phyloP scores from a whole-genome alignment of 441 rosid genomes.

The Euphorbia schlechtendalii region DNA sequence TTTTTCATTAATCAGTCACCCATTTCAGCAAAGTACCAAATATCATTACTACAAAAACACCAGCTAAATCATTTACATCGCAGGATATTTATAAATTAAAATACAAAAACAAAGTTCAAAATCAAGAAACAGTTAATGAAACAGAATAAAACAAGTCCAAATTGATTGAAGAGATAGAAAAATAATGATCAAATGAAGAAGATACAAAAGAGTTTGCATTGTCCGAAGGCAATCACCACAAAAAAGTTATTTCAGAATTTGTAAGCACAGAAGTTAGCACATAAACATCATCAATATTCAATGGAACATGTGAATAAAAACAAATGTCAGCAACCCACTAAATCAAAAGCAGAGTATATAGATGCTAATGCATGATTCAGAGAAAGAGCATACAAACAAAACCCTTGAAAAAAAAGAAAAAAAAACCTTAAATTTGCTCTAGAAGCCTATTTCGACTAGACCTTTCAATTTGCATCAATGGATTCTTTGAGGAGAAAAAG shows the following conservation, averaged over 20 bases:
- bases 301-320: no score
- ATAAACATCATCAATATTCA: slow-evolving; percentile 9
- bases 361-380: background rate
- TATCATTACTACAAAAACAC: background rate
- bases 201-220: background rate
- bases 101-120: background rate
- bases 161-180: background rate
- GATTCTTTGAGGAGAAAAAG: background rate
- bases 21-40: background rate
- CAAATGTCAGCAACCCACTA: background rate
- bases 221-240: background rate
- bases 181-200: background rate
- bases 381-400: slow-evolving; percentile 1
- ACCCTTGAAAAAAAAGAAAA: background rate
- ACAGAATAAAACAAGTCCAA: background rate
- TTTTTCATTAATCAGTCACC: background rate
- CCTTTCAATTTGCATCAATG: background rate
- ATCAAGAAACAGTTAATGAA: background rate
- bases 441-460: background rate
- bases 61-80: background rate
- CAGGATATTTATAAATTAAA: background rate
- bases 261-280: background rate
- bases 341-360: no score
- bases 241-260: background rate
- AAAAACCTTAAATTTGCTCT: background rate